Evolutionary conservation across 768 basidiomycete species (phyloP).

Genomic region (Solioccasus polychromus): DNA sequence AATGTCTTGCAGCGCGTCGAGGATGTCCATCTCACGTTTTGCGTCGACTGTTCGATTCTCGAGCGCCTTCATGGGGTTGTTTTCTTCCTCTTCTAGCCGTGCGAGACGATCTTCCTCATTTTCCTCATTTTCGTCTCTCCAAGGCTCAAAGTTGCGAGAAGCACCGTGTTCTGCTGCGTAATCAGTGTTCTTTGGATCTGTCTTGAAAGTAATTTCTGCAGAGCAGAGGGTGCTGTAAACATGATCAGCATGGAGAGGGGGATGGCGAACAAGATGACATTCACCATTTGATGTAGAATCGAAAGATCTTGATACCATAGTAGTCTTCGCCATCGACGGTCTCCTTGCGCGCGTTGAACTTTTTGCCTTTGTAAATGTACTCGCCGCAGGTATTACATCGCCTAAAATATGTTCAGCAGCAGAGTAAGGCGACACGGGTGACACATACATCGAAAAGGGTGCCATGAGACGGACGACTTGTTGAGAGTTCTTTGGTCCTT

Average conservation of each 20-base stretch:
- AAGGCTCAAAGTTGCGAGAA: constrained; percentile 96
- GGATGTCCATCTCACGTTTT: constrained; percentile 96
- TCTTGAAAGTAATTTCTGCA: constrained; percentile 99
- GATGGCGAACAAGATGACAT: constrained; percentile 25
- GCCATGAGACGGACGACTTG: constrained; percentile 99
- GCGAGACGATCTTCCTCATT: constrained; percentile 84
- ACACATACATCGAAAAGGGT: constrained; percentile 89
- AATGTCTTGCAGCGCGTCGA: constrained; percentile 94
- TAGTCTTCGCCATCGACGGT: constrained; percentile 97
- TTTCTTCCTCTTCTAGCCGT: constrained; percentile 87
- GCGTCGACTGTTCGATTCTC: constrained; percentile 92
- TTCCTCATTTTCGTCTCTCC: constrained; percentile 77
- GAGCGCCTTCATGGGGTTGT: constrained; percentile 95
- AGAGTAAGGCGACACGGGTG: constrained; percentile 1
- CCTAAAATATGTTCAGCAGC: constrained; percentile 48
- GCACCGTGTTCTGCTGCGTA: constrained; percentile 95
- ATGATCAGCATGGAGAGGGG: constrained; percentile 11
- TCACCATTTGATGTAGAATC: constrained; percentile 90
- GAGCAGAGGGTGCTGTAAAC: constrained; percentile 81
- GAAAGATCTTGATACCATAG: constrained; percentile 95
- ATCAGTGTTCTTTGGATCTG: constrained; percentile 97
- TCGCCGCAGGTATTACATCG: constrained; percentile 95
- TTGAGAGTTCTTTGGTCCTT: constrained; percentile 89
- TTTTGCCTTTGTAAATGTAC: constrained; percentile 99
- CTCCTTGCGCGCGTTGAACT: constrained; percentile 99